phyloP scores from a whole-genome alignment of 2,329 filamentous ascomycete species.

The Orbilia brochopaga region DNA sequence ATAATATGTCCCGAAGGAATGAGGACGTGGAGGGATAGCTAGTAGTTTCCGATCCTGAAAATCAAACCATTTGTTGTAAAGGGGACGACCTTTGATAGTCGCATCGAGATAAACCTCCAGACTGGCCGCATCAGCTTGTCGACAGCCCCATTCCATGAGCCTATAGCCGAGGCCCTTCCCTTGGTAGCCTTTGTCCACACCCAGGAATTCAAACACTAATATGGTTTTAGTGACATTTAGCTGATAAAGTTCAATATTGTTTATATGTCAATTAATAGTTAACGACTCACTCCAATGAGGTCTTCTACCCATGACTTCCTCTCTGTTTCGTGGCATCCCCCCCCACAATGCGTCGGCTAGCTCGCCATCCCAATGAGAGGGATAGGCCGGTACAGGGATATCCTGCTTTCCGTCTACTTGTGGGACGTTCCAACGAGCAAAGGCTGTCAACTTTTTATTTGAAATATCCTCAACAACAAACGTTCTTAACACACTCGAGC shows the following conservation, averaged over 20 bases:
- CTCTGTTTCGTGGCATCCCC: slow-evolving; percentile 11
- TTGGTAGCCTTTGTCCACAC: slow-evolving; percentile 11
- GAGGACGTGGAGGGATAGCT: no score
- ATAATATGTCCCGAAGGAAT: no score
- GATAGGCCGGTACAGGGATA: slow-evolving; percentile 13
- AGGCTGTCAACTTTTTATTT: slow-evolving; percentile 14
- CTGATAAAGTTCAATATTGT: no score
- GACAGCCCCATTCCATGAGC: slow-evolving; percentile 24
- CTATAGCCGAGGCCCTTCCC: slow-evolving; percentile 10
- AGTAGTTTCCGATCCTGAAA: no score
- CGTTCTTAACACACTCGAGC: slow-evolving; percentile 8
- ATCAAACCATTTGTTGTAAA: no score
- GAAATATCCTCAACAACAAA: slow-evolving; percentile 20
- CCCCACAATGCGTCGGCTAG: slow-evolving; percentile 18
- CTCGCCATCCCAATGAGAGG: slow-evolving; percentile 12
- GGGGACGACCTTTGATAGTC: no score
- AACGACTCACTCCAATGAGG: slow-evolving; percentile 12
- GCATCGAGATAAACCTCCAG: no score
- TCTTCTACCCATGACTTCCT: slow-evolving; percentile 15
- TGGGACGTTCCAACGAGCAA: slow-evolving; percentile 15
- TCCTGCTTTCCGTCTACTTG: slow-evolving; percentile 10
- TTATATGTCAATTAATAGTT: no score
- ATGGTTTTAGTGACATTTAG: neutral
- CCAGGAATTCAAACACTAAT: slow-evolving; percentile 14
- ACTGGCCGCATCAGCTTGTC: slow-evolving; percentile 15